These are phyloP conservation scores for Pleurotus salmoneostramineus DNA, from an alignment of 768 basidiomycete species.

Conservation along the genomic window DNA sequence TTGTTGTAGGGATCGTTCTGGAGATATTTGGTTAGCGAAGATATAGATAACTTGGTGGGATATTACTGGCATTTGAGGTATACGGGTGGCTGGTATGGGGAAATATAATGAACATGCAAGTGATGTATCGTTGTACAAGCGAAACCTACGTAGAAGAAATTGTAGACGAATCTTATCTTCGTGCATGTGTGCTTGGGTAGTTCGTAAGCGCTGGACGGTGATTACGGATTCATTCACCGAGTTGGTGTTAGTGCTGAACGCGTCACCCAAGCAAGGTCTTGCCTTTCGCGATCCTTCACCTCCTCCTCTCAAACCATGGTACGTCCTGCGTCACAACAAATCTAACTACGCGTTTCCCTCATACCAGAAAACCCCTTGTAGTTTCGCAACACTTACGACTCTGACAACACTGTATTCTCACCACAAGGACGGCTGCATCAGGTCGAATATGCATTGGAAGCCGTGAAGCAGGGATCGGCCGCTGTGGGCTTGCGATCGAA, in stretches of 20 bases:
- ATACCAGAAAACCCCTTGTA: conserved; percentile 21
- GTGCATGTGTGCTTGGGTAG: no score
- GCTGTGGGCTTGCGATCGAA: conserved; percentile 94
- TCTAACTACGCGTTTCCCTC: conserved; percentile 12
- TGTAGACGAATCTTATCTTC: no score
- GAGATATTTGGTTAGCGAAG: no score
- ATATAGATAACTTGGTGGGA: no score
- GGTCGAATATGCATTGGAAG: conserved; percentile 98
- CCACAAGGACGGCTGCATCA: conserved; percentile 97
- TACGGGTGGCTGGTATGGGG: no score
- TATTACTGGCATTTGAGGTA: no score
- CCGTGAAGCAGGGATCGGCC: conserved; percentile 99
- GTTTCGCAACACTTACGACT: conserved; percentile 98
- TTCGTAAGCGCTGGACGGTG: not conserved
- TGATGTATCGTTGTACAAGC: no score
- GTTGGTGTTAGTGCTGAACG: conserved; percentile 5
- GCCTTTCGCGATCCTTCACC: not conserved
- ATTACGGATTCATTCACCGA: not conserved
- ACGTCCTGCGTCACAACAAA: conserved; percentile 8
- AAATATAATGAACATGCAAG: no score
- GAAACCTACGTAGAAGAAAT: no score
- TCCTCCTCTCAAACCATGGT: conserved; percentile 28
- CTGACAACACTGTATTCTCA: conserved; percentile 96
- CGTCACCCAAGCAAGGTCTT: conserved; percentile 7
- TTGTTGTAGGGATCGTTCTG: no score